Evolutionary conservation across 257 asterid species (phyloP).

Genomic region (Gentiana straminea): DNA sequence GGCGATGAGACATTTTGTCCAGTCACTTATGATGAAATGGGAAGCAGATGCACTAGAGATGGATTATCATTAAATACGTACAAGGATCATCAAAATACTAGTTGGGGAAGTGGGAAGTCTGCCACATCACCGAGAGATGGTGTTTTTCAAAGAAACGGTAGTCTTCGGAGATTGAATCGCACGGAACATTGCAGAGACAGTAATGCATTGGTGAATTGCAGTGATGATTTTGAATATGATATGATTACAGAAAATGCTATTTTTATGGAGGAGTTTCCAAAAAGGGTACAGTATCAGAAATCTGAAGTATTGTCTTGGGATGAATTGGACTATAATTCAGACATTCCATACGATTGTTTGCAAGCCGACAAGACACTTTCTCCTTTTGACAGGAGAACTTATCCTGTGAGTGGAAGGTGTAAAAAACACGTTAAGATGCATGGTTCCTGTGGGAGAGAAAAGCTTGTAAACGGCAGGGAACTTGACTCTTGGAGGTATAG

Average conservation of each 20-base stretch:
- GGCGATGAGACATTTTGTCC: constrained; percentile 11
- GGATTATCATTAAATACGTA: constrained; percentile 17
- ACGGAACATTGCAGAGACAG: constrained; percentile 19
- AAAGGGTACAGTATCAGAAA: constrained; percentile 22
- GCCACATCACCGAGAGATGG: constrained; percentile 12
- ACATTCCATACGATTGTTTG: constrained; percentile 18
- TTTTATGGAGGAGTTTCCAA: constrained; percentile 15
- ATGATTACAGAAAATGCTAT: constrained; percentile 12
- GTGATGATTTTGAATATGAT: constrained; percentile 11
- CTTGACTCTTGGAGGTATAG: constrained; percentile 11
- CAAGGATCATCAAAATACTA: constrained; percentile 11
- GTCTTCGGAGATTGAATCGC: constrained; percentile 15
- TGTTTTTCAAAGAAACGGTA: constrained; percentile 14
- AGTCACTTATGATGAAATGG: constrained; percentile 18
- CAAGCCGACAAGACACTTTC: constrained; percentile 18
- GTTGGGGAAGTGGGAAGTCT: constrained; percentile 14
- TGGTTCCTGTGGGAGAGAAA: constrained; percentile 17
- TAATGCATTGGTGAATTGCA: constrained; percentile 13
- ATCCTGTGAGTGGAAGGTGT: constrained; percentile 7
- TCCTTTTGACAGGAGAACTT: constrained; percentile 15
- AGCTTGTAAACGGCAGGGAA: constrained; percentile 23
- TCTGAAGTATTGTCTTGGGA: constrained; percentile 24
- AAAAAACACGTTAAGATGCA: constrained; percentile 19
- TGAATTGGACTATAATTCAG: constrained; percentile 17
- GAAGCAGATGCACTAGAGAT: constrained; percentile 16